Base-by-base conservation (phyloP, 2,329 filamentous ascomycete species). In the Ophiostoma quercus region DNA sequence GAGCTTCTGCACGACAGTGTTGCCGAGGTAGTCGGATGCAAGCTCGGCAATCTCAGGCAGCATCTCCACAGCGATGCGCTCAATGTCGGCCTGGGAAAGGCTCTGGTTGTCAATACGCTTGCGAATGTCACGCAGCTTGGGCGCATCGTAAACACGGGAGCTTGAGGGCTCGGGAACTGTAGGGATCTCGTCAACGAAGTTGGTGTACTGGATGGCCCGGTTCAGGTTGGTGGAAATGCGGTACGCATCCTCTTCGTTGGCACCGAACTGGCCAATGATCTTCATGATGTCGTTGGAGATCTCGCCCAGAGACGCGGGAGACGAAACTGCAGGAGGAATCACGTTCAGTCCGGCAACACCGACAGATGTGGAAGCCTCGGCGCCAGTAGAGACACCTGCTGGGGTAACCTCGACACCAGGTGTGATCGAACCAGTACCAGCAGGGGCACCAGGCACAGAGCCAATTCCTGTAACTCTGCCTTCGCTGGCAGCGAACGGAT, bases 1-100 rank as follows among this genome's bases (percentile, higher is more conserved):
- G 65, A 99, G 84, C 81, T 99, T 99, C 81, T 99, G 95, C 22
- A 99, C 94, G n/a, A 99, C 95, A 0, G 95, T 99, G 81, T 99
- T 99, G 75, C 95, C 95, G 41, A 99, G 86, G 76, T 99, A 99
- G 79, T 99, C 95, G 0, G 94, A 97, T 2, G 95, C 87, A 32
- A 99, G 84, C 79, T 99, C 95, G 3, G 94, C 92, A 77, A 99
- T 95, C 79, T 99, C 95, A 11, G 94, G 92, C 19, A 99, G 86
- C 95, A 99, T 99, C 73, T 92, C 92, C 72, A 92, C 84, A 57
- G 95, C 95, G 73, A 95, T 96, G 73, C 89, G 90, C 79, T 99
- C 95, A 74, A 98, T 96, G 79, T 99, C 95, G 22, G 89, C 84
- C 72, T 91, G 87, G 1, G 91, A 90, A 78, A 94, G 89, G 71